Evolutionary conservation across 1,284 basidiomycete species (phyloP), one percentile per base, ranked within the genome.

Genomic region (Chalciporus piperatoides): DNA sequence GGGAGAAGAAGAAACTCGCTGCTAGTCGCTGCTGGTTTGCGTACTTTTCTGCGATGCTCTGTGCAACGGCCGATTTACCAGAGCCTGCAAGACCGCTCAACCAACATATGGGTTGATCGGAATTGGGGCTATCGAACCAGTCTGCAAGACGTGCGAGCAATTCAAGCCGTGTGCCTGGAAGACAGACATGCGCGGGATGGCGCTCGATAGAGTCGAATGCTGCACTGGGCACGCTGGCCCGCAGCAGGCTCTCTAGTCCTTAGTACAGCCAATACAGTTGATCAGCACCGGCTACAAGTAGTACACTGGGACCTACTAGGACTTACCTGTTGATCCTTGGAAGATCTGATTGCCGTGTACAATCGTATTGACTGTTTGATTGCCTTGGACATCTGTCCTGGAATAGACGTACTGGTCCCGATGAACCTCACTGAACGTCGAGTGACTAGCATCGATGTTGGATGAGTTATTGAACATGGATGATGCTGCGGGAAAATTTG

Each of bases 401-500:
- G 56, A 49, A 36, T 49, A 33, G 11, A 59, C 24, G 15, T 59
- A 24, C 21, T 62, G 58, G 28, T 62, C 55, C n/a, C n/a, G n/a
- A n/a, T n/a, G n/a, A n/a, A n/a, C n/a, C 15, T 60, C 59, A 24
- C 52, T 62, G 38, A 60, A 60, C 6, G 55, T 60, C 4, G 59
- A 62, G 55, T 62, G 56, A 14, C 59, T 60, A 10, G 51, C 60
- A 46, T 62, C 59, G 43, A 60, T 15, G 12, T 60, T 41, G 28
- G 55, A 60, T 10, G 59, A 17, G 24, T 56, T 60, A 38, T 52
- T 62, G 60, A 60, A 62, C 60, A 62, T 62, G 48, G n/a, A n/a
- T n/a, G 8, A 24, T 21, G 28, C 30, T 35, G 33, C 7, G 9
- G 9, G 25, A 9, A 9, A 25, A 25, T 25, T n/a, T 25, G 25